These are phyloP conservation scores for Echeveria elegans DNA, from an alignment of 164 flowering plant species.

Conservation along the genomic window DNA sequence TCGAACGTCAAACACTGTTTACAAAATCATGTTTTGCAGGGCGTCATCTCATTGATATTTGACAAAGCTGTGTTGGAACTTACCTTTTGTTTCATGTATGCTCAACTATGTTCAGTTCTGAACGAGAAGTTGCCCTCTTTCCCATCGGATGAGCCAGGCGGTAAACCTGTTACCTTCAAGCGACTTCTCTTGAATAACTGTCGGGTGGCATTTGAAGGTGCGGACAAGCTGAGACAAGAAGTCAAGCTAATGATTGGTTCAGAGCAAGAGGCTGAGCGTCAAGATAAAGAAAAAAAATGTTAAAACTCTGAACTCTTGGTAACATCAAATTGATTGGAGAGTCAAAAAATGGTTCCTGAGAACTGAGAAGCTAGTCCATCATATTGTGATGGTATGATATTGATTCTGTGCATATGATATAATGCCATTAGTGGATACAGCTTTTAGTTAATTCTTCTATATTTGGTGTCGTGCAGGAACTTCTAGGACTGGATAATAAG, in stretches of 20 bases:
- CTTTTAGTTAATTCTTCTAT: neutral
- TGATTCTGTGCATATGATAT: neutral
- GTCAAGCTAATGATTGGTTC: conserved; percentile 77
- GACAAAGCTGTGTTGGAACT: conserved; percentile 96
- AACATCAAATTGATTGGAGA: conserved; percentile 96
- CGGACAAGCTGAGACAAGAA: conserved; percentile 73
- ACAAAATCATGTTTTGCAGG: conserved; percentile 36
- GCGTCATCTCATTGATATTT: conserved; percentile 48
- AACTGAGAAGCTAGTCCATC: conserved; percentile 42
- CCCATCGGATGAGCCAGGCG: conserved; percentile 85
- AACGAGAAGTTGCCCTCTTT: conserved; percentile 81
- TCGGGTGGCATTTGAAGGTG: conserved; percentile 94
- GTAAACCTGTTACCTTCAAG: conserved; percentile 80
- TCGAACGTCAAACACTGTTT: conserved; percentile 12
- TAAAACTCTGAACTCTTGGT: conserved; percentile 86
- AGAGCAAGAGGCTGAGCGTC: conserved; percentile 81
- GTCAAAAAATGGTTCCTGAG: conserved; percentile 96
- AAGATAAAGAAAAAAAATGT: conserved; percentile 72
- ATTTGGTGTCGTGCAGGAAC: conserved; percentile 42
- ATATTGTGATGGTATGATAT: conserved; percentile 56
- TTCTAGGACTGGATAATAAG: conserved; percentile 34
- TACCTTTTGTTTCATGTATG: conserved; percentile 95
- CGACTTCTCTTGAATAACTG: conserved; percentile 72
- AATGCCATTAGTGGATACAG: neutral
- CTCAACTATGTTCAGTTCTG: conserved; percentile 78